A percentile compares a stretch with the other conserved stretches of the same genome.
Conservation (phyloP, 225 moss, liverwort and hornwort genomes). For the Pseudisothecium myosuroides region DNA sequence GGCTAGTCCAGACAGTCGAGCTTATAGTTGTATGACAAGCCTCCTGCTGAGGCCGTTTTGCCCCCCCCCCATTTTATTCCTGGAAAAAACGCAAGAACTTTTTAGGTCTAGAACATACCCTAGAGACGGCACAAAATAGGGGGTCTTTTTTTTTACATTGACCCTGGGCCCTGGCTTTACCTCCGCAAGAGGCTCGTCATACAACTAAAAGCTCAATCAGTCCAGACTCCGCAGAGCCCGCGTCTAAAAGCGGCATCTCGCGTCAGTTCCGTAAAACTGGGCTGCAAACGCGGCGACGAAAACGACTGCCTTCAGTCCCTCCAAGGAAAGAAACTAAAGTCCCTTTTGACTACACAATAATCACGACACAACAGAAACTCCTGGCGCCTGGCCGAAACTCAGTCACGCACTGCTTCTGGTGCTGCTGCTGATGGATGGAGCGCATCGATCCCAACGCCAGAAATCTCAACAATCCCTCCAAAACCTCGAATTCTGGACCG, state of each 20-base stretch:
- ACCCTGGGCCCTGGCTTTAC: no score
- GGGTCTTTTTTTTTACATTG: no score
- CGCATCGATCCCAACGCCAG: neutral
- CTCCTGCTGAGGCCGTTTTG: no score
- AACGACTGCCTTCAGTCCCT: neutral
- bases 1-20: no score
- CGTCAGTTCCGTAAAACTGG: neutral
- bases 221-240: neutral
- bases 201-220: no score
- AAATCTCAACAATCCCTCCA: neutral
- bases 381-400: neutral
- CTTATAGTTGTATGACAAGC: no score
- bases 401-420: neutral
- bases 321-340: neutral
- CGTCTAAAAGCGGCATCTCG: neutral
- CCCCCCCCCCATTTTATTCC: no score
- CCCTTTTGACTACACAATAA: no score
- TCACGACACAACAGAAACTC: neutral
- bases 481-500: neutral
- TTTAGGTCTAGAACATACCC: no score
- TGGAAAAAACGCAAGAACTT: no score
- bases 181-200: no score
- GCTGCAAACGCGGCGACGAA: neutral
- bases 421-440: neutral
- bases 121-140: no score